Percentiles rank a stretch among this genome's conserved stretches.
These are phyloP conservation scores for Epichloe sp. DNA, from an alignment of 2,329 filamentous ascomycete species.

Conservation along the genomic window DNA sequence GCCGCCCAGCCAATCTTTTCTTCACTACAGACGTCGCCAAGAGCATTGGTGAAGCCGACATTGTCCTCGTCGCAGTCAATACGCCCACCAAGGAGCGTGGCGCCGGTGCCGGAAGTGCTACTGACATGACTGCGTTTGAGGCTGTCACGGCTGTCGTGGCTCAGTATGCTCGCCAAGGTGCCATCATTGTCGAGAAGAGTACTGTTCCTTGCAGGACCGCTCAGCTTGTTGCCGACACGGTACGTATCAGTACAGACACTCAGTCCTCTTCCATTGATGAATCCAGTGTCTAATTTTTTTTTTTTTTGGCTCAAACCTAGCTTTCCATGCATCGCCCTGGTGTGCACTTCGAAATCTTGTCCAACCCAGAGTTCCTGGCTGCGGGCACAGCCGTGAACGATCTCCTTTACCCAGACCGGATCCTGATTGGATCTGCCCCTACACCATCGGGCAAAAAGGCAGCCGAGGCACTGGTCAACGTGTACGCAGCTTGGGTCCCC, in stretches of 20 bases:
- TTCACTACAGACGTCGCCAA: slow-evolving; percentile 56
- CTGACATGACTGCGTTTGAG: slow-evolving; percentile 61
- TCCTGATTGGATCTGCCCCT: slow-evolving; percentile 58
- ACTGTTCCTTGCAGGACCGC: slow-evolving; percentile 68
- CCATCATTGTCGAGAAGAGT: slow-evolving; percentile 71
- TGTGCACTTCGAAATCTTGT: slow-evolving; percentile 60
- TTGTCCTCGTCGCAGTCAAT: slow-evolving; percentile 66
- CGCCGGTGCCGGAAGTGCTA: slow-evolving; percentile 55
- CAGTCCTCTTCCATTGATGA: not conserved
- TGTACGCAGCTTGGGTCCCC: slow-evolving; percentile 65
- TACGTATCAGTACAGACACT: slow-evolving; percentile 23
- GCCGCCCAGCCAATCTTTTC: slow-evolving; percentile 51
- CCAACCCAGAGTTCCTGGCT: slow-evolving; percentile 71
- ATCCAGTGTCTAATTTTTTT: not conserved
- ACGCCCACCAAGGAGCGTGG: slow-evolving; percentile 65
- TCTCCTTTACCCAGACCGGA: slow-evolving; percentile 56
- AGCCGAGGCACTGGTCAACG: slow-evolving; percentile 46
- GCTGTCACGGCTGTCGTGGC: slow-evolving; percentile 56
- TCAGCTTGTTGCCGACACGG: slow-evolving; percentile 53
- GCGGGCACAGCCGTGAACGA: slow-evolving; percentile 65
- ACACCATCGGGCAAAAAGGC: slow-evolving; percentile 48
- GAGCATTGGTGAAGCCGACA: slow-evolving; percentile 52
- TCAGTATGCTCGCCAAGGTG: slow-evolving; percentile 47
- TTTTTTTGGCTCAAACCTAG: slow-evolving; percentile 17
- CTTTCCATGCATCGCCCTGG: slow-evolving; percentile 46